Conservation (phyloP, 495 filamentous ascomycete species). For the Talaromyces adpressus region DNA sequence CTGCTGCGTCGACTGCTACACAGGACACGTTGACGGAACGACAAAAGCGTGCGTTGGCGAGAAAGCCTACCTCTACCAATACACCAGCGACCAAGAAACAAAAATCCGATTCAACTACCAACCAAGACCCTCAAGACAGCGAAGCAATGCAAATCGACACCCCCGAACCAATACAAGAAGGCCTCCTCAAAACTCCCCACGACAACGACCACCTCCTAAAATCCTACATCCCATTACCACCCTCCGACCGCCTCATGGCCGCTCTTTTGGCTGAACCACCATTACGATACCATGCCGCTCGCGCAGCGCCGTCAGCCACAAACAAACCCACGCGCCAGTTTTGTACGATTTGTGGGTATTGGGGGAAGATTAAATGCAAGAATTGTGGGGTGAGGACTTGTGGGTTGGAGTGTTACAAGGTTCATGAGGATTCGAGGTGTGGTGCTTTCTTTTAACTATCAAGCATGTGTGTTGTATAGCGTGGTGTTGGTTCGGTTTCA, state of each 20-base stretch:
- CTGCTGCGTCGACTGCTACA: conserved; percentile 12
- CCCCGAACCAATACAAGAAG: conserved; percentile 19
- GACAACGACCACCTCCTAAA: conserved; percentile 58
- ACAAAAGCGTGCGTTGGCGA: not conserved
- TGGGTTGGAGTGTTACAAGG: conserved; percentile 71
- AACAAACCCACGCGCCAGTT: conserved; percentile 60
- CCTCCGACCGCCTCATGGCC: conserved; percentile 60
- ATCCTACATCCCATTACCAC: conserved; percentile 55
- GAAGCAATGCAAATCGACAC: conserved; percentile 15
- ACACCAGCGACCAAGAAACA: conserved; percentile 17
- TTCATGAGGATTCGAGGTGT: conserved; percentile 76
- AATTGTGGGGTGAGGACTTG: conserved; percentile 77
- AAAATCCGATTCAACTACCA: conserved; percentile 19
- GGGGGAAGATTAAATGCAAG: conserved; percentile 79
- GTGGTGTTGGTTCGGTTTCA: not conserved
- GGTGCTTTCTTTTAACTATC: conserved; percentile 45
- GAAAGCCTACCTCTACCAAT: conserved; percentile 13
- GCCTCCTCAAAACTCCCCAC: conserved; percentile 28
- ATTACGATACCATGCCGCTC: conserved; percentile 70
- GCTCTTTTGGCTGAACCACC: conserved; percentile 63
- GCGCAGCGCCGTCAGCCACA: conserved; percentile 47
- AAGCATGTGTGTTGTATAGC: conserved; percentile 3
- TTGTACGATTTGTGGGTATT: conserved; percentile 89
- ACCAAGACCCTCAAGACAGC: not conserved
- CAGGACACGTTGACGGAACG: not conserved